Evolutionary conservation across 1,284 basidiomycete species (phyloP), one percentile per base, ranked within the genome.

Genomic region (Rhodofomes roseus): DNA sequence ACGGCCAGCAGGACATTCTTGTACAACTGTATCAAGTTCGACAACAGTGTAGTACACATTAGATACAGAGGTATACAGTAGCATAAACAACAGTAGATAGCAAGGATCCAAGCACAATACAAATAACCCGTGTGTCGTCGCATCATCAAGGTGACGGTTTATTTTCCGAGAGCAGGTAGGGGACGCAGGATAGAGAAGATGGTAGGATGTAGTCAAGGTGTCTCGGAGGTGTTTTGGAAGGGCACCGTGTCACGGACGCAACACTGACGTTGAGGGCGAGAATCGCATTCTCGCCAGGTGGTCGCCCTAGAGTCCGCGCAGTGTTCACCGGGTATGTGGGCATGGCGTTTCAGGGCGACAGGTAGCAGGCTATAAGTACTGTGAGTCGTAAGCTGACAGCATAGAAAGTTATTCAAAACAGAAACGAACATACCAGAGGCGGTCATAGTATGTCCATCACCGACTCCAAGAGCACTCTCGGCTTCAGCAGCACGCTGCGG

Each of bases 391-490:
- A 23, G 48, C 6, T 7, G 20, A 4, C n/a, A 51, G 20, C n/a
- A n/a, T n/a, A n/a, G n/a, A n/a, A n/a, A n/a, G n/a, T n/a, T n/a
- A n/a, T n/a, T n/a, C n/a, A n/a, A n/a, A n/a, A n/a, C 16, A 23
- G 31, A 34, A 34, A 11, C 11, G 31, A 6, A 27, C 51, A 2
- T 25, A 40, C 51, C 51, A 22, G 51, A 23, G 2, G 14, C 12
- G 8, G 25, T 69, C 66, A 74, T 61, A 74, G 60, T 41, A 74
- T 64, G 29, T 74, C 72, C 31, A 63, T 63, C 50, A 74, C 72
- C 54, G 71, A 74, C 58, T 75, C 74, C 29, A 76, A 63, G 37
- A 76, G 65, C 31, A 76, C 74, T 63, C 72, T 74, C 25, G 74
- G 74, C 63, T 74, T 76, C 44, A 76, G 56, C 34, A 76, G 66